Evolutionary conservation across 371 early-diverging fungal genomes (phyloP), one percentile per base, ranked within the genome.

Genomic region (Syncephalastrum racemosum): DNA sequence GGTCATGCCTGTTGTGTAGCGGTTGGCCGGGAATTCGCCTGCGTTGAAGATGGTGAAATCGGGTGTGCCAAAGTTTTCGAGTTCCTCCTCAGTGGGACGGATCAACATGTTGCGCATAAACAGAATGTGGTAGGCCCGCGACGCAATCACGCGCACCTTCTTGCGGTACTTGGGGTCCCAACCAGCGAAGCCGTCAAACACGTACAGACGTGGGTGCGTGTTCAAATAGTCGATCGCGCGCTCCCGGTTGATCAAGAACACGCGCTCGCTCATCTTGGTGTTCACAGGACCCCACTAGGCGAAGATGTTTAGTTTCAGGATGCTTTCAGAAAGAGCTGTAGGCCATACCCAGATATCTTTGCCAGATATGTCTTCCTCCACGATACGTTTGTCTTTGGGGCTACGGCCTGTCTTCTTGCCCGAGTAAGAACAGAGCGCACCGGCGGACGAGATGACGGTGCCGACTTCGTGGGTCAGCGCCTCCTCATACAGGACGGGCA

Each of bases 31-130:
- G 89, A 97, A 97, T 66, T 90, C 87, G 59, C 98, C 98, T 25
- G 98, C 95, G 64, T 98, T 98, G 84, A 93, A 87, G 69, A 98
- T 94, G 50, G 96, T 98, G 70, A 98, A 96, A 73, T 98, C 97
- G 44, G 98, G 97, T 59, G 90, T 86, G 53, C 96, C 96, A 73
- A 92, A 98, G 62, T 73, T 66, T n/a, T 86, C 91, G 20, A 96
- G 86, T 77, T 98, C 98, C 51, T 93, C 91, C 5, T 81, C 83
- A 15, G 95, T 93, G 27, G 97, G 97, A 48, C 97, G 91, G 73
- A 98, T 97, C 71, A 98, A 77, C 97, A 98, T 98, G 86, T 98
- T 97, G 75, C 87, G 85, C 97, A 97, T 98, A 74, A 98, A 98
- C 66, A 97, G 83, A 41, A 92, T 87, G 70, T 97, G 97, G 78